These are phyloP conservation scores for Xylariaceae sp. DNA, from an alignment of 2,329 filamentous ascomycete species.

Conservation along the genomic window DNA sequence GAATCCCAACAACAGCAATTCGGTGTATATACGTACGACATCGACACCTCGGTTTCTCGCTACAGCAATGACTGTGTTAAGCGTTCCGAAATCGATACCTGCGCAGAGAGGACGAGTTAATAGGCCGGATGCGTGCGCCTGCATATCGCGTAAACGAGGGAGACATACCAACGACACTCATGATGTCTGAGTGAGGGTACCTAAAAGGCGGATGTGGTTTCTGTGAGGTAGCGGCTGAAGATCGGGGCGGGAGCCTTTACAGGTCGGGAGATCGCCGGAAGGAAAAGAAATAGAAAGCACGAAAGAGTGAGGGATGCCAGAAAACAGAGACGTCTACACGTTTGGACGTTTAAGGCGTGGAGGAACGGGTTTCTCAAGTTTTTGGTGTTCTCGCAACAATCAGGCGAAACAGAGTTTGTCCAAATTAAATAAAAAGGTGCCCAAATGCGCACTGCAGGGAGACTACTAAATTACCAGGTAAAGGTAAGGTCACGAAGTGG, in stretches of 20 bases:
- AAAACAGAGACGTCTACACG: neutral
- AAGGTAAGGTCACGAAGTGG: constrained; percentile 14
- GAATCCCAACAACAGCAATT: constrained; percentile 15
- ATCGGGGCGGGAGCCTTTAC: neutral
- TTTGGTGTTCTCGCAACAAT: neutral
- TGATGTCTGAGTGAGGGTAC: constrained; percentile 34
- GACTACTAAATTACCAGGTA: constrained; percentile 8
- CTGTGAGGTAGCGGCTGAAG: constrained; percentile 1
- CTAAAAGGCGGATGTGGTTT: constrained; percentile 16
- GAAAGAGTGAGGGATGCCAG: neutral
- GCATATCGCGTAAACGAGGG: constrained; percentile 1
- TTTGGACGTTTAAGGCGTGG: too few species aligned
- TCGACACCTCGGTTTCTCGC: constrained; percentile 98
- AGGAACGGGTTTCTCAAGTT: too few species aligned
- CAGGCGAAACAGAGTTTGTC: constrained; percentile 6
- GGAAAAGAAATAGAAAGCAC: constrained; percentile 7
- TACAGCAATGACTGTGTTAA: constrained; percentile 96
- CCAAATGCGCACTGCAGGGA: constrained; percentile 23
- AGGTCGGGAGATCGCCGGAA: neutral
- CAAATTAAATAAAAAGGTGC: constrained; percentile 25
- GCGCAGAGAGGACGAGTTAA: constrained; percentile 9
- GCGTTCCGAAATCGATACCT: constrained; percentile 91
- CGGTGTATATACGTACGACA: constrained; percentile 65
- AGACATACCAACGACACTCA: constrained; percentile 50
- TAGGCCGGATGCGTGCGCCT: constrained; percentile 10